Evolutionary conservation across 805 yeast genomes (phyloP).

Genomic region (Wilhelminamyces savonicus): DNA sequence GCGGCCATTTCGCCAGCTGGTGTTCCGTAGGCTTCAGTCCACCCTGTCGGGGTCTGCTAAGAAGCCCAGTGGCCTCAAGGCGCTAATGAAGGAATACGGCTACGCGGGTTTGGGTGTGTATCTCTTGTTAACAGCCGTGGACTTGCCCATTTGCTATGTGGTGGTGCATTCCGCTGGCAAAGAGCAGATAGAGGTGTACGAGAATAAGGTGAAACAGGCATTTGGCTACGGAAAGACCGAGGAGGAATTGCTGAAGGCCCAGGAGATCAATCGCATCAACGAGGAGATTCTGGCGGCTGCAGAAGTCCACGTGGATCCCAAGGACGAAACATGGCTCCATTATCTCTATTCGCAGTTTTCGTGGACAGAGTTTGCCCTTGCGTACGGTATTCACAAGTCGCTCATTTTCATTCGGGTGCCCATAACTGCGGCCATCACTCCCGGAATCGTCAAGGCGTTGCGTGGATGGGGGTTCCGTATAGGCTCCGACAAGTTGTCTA

Average conservation of each 20-base stretch:
- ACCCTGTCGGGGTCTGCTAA: conserved; percentile 4
- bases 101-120: conserved; percentile 87
- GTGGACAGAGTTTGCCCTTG: conserved; percentile 81
- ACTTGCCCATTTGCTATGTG: conserved; percentile 76
- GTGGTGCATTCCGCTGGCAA: conserved; percentile 85
- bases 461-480: conserved; percentile 77
- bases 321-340: conserved; percentile 3
- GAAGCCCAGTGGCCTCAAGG: conserved; percentile 47
- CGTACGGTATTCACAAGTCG: conserved; percentile 90
- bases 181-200: conserved; percentile 65
- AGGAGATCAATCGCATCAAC: conserved; percentile 26
- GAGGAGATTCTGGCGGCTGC: conserved; percentile 16
- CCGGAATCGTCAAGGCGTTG: conserved; percentile 59
- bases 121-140: conserved; percentile 63
- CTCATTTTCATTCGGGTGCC: conserved; percentile 82
- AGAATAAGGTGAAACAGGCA: conserved; percentile 50
- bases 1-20: too few relatives aligned
- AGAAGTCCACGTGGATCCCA: conserved; percentile 9
- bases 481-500: conserved; percentile 44
- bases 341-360: conserved; percentile 32
- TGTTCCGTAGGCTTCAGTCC: too few relatives aligned
- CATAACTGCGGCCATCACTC: conserved; percentile 86
- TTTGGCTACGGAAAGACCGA: conserved; percentile 58
- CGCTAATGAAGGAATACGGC: conserved; percentile 79
- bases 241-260: conserved; percentile 32